A percentile compares a stretch with the other conserved stretches of the same genome.
Evolutionary conservation across 2,329 filamentous ascomycete species (phyloP).

Genomic region (Myriosclerotinia curreyana): DNA sequence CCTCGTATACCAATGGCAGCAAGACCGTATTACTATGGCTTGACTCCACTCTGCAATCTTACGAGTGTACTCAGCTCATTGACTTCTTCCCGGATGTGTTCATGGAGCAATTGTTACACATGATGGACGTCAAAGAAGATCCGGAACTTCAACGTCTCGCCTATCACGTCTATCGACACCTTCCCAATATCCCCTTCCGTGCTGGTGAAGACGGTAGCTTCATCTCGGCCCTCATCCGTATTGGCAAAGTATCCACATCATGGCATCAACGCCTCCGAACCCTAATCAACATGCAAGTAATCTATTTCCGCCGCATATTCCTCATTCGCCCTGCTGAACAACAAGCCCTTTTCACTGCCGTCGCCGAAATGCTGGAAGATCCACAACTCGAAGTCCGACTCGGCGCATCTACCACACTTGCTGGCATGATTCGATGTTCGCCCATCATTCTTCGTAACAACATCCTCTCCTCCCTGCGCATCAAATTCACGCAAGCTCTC

Average conservation of each 20-base stretch:
- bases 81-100: constrained; percentile 88
- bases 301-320: constrained; percentile 96
- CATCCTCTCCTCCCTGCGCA: constrained; percentile 72
- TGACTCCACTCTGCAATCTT: constrained; percentile 83
- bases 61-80: constrained; percentile 87
- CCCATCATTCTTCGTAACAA: constrained; percentile 74
- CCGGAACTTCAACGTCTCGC: constrained; percentile 90
- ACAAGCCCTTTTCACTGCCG: constrained; percentile 78
- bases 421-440: constrained; percentile 97
- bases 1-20: constrained; percentile 89
- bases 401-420: constrained; percentile 86
- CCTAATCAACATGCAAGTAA: constrained; percentile 96
- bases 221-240: constrained; percentile 79
- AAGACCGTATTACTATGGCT: constrained; percentile 97
- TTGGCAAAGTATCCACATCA: constrained; percentile 77
- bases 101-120: constrained; percentile 90
- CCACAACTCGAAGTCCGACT: constrained; percentile 89
- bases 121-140: constrained; percentile 99
- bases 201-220: constrained; percentile 81
- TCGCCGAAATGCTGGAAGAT: constrained; percentile 94
- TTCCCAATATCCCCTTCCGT: constrained; percentile 92
- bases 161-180: constrained; percentile 93
- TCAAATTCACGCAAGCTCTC: constrained; percentile 76
- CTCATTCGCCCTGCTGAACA: constrained; percentile 73
- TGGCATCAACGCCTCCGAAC: constrained; percentile 97